These are phyloP conservation scores for Dothistroma pini DNA, from an alignment of 2,329 filamentous ascomycete genomes.

Conservation along the genomic window DNA sequence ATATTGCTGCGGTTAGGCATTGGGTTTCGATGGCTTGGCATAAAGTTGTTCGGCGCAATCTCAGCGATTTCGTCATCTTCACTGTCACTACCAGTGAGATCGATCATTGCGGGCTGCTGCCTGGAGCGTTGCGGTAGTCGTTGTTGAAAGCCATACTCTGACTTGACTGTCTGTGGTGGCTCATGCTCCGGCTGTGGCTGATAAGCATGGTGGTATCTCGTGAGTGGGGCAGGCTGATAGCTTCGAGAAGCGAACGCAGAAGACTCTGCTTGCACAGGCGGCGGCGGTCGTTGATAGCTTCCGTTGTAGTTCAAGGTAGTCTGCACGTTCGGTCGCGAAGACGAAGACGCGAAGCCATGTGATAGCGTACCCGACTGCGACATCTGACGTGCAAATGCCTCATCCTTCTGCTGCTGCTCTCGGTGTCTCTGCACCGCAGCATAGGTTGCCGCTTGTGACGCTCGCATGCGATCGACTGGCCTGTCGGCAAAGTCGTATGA, in stretches of 20 bases:
- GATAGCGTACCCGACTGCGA: constrained; percentile 18
- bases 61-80: constrained; percentile 31
- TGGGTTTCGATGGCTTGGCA: constrained; percentile 20
- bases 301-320: constrained; percentile 31
- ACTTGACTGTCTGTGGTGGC: constrained; percentile 8
- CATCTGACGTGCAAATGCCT: constrained; percentile 27
- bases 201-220: neutral
- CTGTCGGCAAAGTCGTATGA: constrained; percentile 23
- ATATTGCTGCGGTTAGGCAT: neutral
- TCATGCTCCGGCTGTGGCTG: neutral
- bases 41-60: constrained; percentile 25
- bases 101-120: constrained; percentile 24
- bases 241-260: constrained; percentile 8
- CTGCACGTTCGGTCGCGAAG: constrained; percentile 26
- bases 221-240: neutral
- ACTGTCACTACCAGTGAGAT: constrained; percentile 32
- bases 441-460: constrained; percentile 16
- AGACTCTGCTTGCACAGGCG: constrained; percentile 14
- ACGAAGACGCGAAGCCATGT: constrained; percentile 19
- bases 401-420: constrained; percentile 25
- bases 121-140: constrained; percentile 17
- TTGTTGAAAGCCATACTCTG: constrained; percentile 10
- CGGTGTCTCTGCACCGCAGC: constrained; percentile 12
- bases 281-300: constrained; percentile 24
- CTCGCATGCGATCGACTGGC: constrained; percentile 10